These are phyloP conservation scores for Collybia mongolica DNA, from an alignment of 768 basidiomycete genomes.

Conservation along the genomic window DNA sequence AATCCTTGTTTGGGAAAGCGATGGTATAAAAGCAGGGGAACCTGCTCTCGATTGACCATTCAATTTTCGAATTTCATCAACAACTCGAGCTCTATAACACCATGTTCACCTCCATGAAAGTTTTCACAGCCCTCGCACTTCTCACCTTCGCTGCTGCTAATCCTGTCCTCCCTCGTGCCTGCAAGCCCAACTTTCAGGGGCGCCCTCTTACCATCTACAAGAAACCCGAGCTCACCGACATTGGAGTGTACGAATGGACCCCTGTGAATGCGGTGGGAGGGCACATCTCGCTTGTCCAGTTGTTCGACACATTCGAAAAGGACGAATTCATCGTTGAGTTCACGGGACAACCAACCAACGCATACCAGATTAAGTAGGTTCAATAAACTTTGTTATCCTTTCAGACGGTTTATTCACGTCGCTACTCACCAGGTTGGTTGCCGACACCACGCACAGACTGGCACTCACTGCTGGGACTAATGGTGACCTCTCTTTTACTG, in stretches of 20 bases:
- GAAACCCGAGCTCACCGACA: background rate
- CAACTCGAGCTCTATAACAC: background rate
- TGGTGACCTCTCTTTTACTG: slow-evolving; percentile 4
- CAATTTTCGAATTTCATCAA: too few relatives aligned
- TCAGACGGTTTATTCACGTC: background rate
- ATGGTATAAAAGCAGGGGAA: too few relatives aligned
- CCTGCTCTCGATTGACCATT: too few relatives aligned
- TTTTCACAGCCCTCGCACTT: slow-evolving; percentile 1
- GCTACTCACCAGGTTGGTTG: background rate
- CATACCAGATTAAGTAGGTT: slow-evolving; percentile 10
- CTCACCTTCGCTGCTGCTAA: slow-evolving; percentile 2
- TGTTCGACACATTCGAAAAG: background rate
- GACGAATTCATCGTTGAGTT: slow-evolving; percentile 7
- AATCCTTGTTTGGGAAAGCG: too few relatives aligned
- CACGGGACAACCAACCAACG: background rate
- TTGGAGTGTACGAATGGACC: slow-evolving; percentile 3
- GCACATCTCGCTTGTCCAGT: slow-evolving; percentile 1
- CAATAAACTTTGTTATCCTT: background rate
- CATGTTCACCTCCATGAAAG: background rate
- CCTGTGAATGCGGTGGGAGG: slow-evolving; percentile 5
- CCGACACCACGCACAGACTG: slow-evolving; percentile 2
- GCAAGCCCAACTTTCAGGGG: slow-evolving; percentile 10
- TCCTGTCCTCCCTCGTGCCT: background rate
- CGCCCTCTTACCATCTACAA: slow-evolving; percentile 5
- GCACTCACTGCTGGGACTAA: background rate